These are phyloP conservation scores for Centaurea solstitialis DNA, from an alignment of 129 eudicot species.

Conservation along the genomic window DNA sequence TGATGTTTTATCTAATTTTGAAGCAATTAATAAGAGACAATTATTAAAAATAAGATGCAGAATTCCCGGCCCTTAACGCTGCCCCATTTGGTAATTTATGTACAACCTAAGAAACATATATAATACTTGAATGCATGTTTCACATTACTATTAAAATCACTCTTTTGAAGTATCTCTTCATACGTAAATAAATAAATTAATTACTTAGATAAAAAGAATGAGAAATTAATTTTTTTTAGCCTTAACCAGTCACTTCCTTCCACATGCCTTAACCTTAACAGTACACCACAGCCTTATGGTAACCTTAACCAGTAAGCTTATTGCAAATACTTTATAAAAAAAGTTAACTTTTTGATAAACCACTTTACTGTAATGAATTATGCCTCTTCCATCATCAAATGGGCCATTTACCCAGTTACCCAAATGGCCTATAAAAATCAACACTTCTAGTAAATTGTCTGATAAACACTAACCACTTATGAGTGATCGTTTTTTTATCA, in stretches of 20 bases:
- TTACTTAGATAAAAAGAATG: too few relatives aligned
- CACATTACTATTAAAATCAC: too few relatives aligned
- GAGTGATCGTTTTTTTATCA: background rate
- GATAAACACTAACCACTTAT: background rate
- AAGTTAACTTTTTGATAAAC: background rate
- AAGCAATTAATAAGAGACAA: constrained; percentile 10
- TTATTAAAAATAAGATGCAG: background rate
- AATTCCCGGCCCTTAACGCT: constrained; percentile 31
- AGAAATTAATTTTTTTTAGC: too few relatives aligned
- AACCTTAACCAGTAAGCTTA: background rate
- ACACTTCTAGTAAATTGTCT: background rate
- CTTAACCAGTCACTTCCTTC: too few relatives aligned
- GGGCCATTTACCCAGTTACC: background rate
- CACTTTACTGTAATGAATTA: background rate
- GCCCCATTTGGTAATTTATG: constrained; percentile 14
- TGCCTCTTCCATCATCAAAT: background rate
- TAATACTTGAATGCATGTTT: too few relatives aligned
- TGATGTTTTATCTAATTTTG: constrained; percentile 21
- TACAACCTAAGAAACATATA: background rate
- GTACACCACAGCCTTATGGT: too few relatives aligned
- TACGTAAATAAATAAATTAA: too few relatives aligned
- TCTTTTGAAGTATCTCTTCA: too few relatives aligned
- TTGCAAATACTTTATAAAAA: background rate
- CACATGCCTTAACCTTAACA: too few relatives aligned
- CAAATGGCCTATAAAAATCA: background rate